A percentile compares a stretch with the other conserved stretches of the same genome.
Conservation (phyloP, 2,329 filamentous ascomycete species). For the Hypomyces perniciosus region DNA sequence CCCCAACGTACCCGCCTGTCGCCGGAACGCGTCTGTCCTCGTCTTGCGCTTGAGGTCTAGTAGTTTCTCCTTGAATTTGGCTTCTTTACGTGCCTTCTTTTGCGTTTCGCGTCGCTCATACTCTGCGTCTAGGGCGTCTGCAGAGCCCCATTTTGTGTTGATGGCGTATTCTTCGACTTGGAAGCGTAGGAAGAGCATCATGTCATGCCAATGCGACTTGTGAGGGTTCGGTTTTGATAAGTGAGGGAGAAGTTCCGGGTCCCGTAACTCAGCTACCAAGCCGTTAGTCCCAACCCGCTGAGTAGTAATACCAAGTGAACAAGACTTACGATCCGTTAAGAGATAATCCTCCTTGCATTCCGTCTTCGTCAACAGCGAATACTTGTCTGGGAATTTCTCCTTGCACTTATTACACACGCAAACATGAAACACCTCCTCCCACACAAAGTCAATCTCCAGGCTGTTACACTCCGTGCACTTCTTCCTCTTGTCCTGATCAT, state of each 20-base stretch:
- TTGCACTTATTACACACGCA: conserved; percentile 79
- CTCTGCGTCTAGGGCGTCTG: conserved; percentile 80
- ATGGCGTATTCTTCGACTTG: conserved; percentile 95
- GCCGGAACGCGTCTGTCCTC: conserved; percentile 78
- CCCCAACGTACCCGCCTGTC: conserved; percentile 57
- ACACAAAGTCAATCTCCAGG: conserved; percentile 89
- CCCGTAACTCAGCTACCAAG: conserved; percentile 72
- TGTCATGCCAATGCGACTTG: conserved; percentile 94
- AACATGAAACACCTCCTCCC: conserved; percentile 76
- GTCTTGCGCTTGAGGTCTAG: conserved; percentile 90
- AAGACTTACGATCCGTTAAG: conserved; percentile 72
- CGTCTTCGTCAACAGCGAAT: conserved; percentile 92
- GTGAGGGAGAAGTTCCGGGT: conserved; percentile 79
- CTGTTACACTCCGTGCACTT: conserved; percentile 78
- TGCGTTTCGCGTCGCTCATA: conserved; percentile 73
- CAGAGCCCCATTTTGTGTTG: conserved; percentile 81
- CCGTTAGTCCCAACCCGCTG: neutral
- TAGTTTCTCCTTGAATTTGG: conserved; percentile 85
- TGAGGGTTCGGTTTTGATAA: conserved; percentile 89
- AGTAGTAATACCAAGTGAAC: neutral
- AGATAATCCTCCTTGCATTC: conserved; percentile 95
- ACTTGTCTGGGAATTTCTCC: conserved; percentile 84
- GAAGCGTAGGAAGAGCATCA: conserved; percentile 93
- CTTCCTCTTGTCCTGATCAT: conserved; percentile 57
- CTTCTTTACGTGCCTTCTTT: conserved; percentile 80